Percentiles rank a stretch among this genome's conserved stretches.
These are phyloP conservation scores for Colletotrichum sp. DNA, from an alignment of 2,329 filamentous ascomycete species.

Conservation along the genomic window DNA sequence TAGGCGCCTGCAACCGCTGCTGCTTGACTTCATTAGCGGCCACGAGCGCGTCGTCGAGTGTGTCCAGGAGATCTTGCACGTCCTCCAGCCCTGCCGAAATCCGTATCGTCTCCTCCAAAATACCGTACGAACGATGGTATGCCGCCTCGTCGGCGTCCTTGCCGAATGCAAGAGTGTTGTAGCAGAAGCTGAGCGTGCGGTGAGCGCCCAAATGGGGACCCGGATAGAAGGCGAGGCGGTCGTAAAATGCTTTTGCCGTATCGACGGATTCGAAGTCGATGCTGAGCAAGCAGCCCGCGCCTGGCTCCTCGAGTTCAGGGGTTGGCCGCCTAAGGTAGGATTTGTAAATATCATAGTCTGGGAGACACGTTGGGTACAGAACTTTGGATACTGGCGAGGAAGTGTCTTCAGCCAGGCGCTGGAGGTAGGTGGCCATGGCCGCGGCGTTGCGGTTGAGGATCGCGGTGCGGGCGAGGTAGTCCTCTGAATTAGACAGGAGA, in stretches of 20 bases:
- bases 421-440: constrained; percentile 44
- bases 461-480: constrained; percentile 44
- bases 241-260: constrained; percentile 51
- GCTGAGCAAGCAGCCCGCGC: constrained; percentile 60
- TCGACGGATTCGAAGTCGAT: constrained; percentile 52
- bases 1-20: constrained; percentile 26
- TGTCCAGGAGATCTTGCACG: constrained; percentile 44
- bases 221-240: constrained; percentile 51
- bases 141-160: constrained; percentile 39
- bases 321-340: constrained; percentile 41
- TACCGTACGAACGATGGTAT: constrained; percentile 41
- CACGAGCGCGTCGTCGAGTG: constrained; percentile 36
- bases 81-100: constrained; percentile 54
- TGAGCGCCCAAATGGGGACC: constrained; percentile 61
- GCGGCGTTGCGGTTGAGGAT: constrained; percentile 49
- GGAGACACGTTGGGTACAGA: constrained; percentile 47
- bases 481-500: constrained; percentile 48
- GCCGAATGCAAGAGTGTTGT: constrained; percentile 49
- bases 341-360: constrained; percentile 40
- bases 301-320: constrained; percentile 50
- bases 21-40: constrained; percentile 49
- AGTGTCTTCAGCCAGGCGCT: constrained; percentile 31
- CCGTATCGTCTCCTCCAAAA: constrained; percentile 45
- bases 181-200: constrained; percentile 53
- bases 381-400: constrained; percentile 42